These are phyloP conservation scores for Pleurotus sapidus DNA, from an alignment of 768 basidiomycete genomes.

Conservation along the genomic window DNA sequence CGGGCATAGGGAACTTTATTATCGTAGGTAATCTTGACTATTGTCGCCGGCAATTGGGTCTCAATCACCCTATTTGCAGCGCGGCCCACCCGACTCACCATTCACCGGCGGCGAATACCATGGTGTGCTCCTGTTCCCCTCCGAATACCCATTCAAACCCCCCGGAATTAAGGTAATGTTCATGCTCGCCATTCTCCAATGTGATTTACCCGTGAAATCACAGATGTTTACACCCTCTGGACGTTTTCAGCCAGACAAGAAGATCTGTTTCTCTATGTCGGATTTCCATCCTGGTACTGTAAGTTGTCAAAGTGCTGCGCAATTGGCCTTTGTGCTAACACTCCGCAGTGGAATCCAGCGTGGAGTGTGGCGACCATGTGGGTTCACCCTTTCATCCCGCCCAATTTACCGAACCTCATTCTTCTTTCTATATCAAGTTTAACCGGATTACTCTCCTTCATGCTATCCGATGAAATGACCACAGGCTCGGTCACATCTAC, in stretches of 20 bases:
- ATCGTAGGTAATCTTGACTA: constrained; percentile 54
- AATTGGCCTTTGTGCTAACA: not conserved
- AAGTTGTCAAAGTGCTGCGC: constrained; percentile 28
- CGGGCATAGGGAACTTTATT: constrained; percentile 82
- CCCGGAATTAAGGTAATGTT: constrained; percentile 85
- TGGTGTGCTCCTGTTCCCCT: constrained; percentile 86
- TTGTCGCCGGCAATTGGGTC: constrained; percentile 1
- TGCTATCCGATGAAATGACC: constrained; percentile 96
- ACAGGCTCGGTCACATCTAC: constrained; percentile 87
- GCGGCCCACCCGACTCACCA: constrained; percentile 92
- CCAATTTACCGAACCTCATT: constrained; percentile 9
- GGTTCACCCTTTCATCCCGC: constrained; percentile 26
- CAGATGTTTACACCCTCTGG: constrained; percentile 93
- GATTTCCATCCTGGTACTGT: constrained; percentile 91
- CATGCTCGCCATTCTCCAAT: not conserved
- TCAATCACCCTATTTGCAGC: constrained; percentile 40
- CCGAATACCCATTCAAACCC: constrained; percentile 96
- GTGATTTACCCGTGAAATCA: not conserved
- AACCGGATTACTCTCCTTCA: constrained; percentile 91
- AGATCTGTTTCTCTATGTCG: constrained; percentile 98
- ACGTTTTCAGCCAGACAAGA: constrained; percentile 87
- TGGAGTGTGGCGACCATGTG: constrained; percentile 96
- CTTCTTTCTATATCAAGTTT: constrained; percentile 47
- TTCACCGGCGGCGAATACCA: constrained; percentile 93
- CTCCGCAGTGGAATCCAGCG: constrained; percentile 83